phyloP scores from a whole-genome alignment of 768 basidiomycete genomes.

The Agaricus bisporus region DNA sequence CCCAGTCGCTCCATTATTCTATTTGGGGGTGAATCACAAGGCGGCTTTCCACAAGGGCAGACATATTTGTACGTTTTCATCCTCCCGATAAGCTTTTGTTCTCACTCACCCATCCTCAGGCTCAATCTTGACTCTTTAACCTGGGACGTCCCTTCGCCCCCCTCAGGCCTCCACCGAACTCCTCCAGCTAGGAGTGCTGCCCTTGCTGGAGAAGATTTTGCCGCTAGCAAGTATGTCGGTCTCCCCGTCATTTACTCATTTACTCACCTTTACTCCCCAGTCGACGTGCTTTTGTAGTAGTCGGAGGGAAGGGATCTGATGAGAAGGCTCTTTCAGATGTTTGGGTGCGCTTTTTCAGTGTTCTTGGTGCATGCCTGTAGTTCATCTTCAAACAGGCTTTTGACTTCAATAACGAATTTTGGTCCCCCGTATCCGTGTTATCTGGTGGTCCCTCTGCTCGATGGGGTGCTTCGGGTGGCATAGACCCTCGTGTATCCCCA shows the following conservation, averaged over 20 bases:
- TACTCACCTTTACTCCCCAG: slow-evolving; percentile 28
- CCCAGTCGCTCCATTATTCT: slow-evolving; percentile 53
- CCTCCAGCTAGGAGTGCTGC: slow-evolving; percentile 65
- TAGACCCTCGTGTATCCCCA: slow-evolving; percentile 46
- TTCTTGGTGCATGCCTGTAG: background rate
- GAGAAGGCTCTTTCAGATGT: slow-evolving; percentile 56
- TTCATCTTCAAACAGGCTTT: slow-evolving; percentile 48
- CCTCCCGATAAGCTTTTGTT: background rate
- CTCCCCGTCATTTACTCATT: background rate
- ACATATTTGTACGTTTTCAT: slow-evolving; percentile 56
- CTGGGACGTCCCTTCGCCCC: slow-evolving; percentile 56
- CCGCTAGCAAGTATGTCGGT: slow-evolving; percentile 71
- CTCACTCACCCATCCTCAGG: slow-evolving; percentile 28
- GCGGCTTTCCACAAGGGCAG: slow-evolving; percentile 53
- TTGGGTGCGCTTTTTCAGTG: slow-evolving; percentile 45
- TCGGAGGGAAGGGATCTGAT: slow-evolving; percentile 60
- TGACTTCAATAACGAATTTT: slow-evolving; percentile 72
- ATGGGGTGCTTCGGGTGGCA: slow-evolving; percentile 72
- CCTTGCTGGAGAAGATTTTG: slow-evolving; percentile 61
- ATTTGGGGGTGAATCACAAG: slow-evolving; percentile 71
- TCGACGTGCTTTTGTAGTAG: slow-evolving; percentile 67
- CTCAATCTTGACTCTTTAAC: slow-evolving; percentile 54
- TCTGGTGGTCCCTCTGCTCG: slow-evolving; percentile 52
- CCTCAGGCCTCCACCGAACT: slow-evolving; percentile 33
- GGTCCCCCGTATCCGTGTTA: slow-evolving; percentile 54